A percentile compares a stretch with the other conserved stretches of the same genome.
Evolutionary conservation across 306 rosid genomes (phyloP).

Genomic region (Quercus alba): DNA sequence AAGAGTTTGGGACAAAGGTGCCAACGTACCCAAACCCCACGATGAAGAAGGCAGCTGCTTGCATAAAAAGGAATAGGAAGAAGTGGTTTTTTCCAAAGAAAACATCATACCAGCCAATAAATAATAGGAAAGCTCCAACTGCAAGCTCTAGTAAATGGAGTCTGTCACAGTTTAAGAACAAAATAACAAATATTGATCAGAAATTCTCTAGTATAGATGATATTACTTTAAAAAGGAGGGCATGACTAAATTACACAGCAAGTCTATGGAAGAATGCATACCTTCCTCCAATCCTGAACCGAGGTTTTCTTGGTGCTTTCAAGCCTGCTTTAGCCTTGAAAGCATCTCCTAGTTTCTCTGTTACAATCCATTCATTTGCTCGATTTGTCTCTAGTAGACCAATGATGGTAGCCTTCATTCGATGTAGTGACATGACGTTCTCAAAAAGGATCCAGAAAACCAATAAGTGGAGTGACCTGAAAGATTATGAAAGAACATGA

Average conservation of each 20-base stretch:
- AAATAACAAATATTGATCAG: conserved; percentile 9
- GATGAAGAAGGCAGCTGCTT: conserved; percentile 68
- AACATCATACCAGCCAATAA: conserved; percentile 63
- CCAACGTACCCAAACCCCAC: conserved; percentile 82
- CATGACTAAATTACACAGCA: not conserved
- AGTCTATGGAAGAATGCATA: conserved; percentile 21
- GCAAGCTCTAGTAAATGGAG: conserved; percentile 63
- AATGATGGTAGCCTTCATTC: conserved; percentile 81
- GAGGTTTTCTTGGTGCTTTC: conserved; percentile 44
- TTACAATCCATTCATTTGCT: conserved; percentile 89
- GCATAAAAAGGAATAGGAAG: conserved; percentile 65
- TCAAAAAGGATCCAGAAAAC: conserved; percentile 87
- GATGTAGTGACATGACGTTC: conserved; percentile 83
- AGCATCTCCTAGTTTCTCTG: conserved; percentile 83
- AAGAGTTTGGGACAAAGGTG: conserved; percentile 66
- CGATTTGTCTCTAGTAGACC: conserved; percentile 67
- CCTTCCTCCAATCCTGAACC: conserved; percentile 71
- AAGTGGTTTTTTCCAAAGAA: conserved; percentile 60
- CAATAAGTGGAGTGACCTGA: conserved; percentile 70
- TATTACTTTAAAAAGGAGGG: not conserved
- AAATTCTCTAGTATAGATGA: not conserved
- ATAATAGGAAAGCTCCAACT: conserved; percentile 65
- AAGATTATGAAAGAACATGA: not conserved
- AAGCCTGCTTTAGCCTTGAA: conserved; percentile 42
- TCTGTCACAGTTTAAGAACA: conserved; percentile 39